A percentile compares a stretch with the other conserved stretches of the same genome.
Evolutionary conservation across 78 protist species (phyloP).

Genomic region (Chrysochromulina tobinii): DNA sequence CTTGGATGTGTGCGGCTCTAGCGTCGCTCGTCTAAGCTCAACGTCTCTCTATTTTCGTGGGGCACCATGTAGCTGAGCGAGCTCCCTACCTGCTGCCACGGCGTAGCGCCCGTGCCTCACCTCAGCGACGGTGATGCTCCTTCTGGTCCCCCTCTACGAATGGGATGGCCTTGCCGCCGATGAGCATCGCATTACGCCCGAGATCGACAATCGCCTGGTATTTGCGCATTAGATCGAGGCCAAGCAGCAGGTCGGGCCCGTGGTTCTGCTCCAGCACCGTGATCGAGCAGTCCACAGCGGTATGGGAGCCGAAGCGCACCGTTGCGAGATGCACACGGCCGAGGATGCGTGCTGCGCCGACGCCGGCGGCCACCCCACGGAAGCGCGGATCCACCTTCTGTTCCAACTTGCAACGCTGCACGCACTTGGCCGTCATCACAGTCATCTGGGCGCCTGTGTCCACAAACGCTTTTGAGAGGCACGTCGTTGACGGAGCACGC

Average conservation of each 20-base stretch:
- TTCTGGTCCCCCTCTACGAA: too few species aligned
- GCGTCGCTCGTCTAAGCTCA: too few species aligned
- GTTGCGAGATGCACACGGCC: not conserved
- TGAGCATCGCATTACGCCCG: too few species aligned
- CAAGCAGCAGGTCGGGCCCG: not conserved
- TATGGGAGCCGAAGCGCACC: not conserved
- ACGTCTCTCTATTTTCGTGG: too few species aligned
- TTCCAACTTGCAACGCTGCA: not conserved
- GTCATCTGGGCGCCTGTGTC: conserved; percentile 29
- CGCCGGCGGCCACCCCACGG: not conserved
- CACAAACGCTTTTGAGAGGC: not conserved
- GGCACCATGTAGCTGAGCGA: too few species aligned
- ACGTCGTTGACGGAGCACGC: not conserved
- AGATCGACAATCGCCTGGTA: not conserved
- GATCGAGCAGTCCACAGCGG: not conserved
- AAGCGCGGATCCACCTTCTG: not conserved
- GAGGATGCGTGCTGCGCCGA: not conserved
- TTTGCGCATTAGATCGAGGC: not conserved
- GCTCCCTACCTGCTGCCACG: too few species aligned
- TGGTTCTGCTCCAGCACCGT: not conserved
- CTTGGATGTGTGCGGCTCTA: too few species aligned
- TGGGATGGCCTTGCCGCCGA: too few species aligned
- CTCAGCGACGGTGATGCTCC: too few species aligned
- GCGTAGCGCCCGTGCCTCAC: too few species aligned
- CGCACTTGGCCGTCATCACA: not conserved